Conservation (phyloP, 768 basidiomycete genomes). For the Tylopilus cervinicoccineus region DNA sequence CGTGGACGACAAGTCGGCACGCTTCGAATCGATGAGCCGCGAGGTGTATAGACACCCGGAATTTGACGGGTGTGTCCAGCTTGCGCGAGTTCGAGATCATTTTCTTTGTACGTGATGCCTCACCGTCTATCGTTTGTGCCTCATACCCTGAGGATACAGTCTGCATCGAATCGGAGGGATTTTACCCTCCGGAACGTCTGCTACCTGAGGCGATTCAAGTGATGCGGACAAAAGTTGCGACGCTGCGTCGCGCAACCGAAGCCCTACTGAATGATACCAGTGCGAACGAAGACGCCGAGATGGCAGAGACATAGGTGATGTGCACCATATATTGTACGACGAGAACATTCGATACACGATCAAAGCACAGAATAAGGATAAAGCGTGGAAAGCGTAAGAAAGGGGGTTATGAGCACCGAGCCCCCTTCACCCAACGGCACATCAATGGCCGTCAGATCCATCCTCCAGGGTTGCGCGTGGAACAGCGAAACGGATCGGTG, state of each 20-base stretch:
- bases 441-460: constrained; percentile 8
- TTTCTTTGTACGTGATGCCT: constrained; percentile 72
- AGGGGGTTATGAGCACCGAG: neutral
- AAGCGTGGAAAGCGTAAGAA: neutral
- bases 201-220: constrained; percentile 77
- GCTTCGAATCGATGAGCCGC: constrained; percentile 86
- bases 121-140: neutral
- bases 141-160: constrained; percentile 42
- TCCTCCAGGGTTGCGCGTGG: constrained; percentile 9
- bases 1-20: constrained; percentile 60
- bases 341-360: neutral
- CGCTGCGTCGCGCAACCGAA: constrained; percentile 56
- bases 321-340: neutral
- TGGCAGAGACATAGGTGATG: constrained; percentile 39
- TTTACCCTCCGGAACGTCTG: constrained; percentile 81
- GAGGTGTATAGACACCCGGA: constrained; percentile 92
- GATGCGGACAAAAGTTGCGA: constrained; percentile 74
- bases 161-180: constrained; percentile 87
- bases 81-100: constrained; percentile 85
- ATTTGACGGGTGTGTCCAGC: constrained; percentile 77
- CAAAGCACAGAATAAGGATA: neutral
- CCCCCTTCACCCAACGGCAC: neutral
- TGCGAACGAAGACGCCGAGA: constrained; percentile 48
- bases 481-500: constrained; percentile 31
- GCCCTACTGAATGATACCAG: constrained; percentile 44